Conservation (phyloP, 2,329 filamentous ascomycete genomes). For the Xylariaceae sp. region DNA sequence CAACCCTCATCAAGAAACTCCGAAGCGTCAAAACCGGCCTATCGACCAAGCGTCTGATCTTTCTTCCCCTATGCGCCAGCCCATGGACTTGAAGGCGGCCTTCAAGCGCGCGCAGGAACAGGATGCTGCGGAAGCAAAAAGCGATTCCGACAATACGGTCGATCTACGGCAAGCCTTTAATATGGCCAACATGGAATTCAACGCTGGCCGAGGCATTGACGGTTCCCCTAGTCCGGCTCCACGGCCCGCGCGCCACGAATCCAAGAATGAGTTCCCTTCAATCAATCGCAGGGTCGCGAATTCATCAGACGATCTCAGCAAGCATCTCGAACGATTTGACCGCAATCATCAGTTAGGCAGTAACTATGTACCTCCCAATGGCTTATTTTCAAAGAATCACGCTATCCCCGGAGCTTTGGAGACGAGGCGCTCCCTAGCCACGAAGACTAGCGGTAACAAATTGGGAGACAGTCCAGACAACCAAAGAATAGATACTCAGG, state of each 20-base stretch:
- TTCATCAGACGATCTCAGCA: constrained; percentile 33
- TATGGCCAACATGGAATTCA: constrained; percentile 29
- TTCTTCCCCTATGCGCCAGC: constrained; percentile 29
- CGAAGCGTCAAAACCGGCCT: constrained; percentile 1
- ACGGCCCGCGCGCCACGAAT: constrained; percentile 26
- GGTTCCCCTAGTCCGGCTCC: constrained; percentile 34
- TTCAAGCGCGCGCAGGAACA: constrained; percentile 29
- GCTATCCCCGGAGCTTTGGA: constrained; percentile 37
- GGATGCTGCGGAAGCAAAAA: constrained; percentile 22
- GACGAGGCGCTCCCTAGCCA: constrained; percentile 32
- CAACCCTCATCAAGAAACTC: constrained; percentile 2
- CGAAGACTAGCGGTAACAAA: constrained; percentile 36
- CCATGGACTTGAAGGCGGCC: constrained; percentile 28
- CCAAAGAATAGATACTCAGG: constrained; percentile 21
- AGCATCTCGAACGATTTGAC: constrained; percentile 32
- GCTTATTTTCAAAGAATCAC: constrained; percentile 37
- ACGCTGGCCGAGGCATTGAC: constrained; percentile 25
- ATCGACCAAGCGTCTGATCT: constrained; percentile 11
- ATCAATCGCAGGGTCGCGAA: constrained; percentile 26
- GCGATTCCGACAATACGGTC: constrained; percentile 24
- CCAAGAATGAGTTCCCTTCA: constrained; percentile 14
- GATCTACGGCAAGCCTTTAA: constrained; percentile 28
- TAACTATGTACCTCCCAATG: constrained; percentile 27
- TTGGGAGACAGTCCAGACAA: constrained; percentile 28
- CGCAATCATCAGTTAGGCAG: constrained; percentile 28